Evolutionary conservation across 2,329 filamentous ascomycete species (phyloP).

Genomic region (Lecanicillium sp.): DNA sequence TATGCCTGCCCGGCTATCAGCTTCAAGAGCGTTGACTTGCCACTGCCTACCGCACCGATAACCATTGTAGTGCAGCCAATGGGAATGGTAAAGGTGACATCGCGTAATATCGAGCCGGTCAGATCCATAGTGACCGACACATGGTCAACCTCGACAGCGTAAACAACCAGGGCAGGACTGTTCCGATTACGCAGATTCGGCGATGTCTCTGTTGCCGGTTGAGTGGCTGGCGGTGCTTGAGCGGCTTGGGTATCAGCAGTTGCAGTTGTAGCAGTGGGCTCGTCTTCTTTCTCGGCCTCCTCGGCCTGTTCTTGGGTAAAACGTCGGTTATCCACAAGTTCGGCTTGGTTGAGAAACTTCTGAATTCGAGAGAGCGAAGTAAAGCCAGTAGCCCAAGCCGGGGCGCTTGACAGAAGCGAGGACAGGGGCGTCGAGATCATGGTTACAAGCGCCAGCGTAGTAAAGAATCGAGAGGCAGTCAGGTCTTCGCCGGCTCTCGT

Average conservation of each 20-base stretch:
- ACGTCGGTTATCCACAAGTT: background rate
- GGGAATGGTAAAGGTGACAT: background rate
- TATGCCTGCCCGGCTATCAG: slow-evolving; percentile 25
- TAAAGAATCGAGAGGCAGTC: background rate
- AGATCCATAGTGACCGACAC: background rate
- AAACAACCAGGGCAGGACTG: background rate
- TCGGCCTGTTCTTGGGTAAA: background rate
- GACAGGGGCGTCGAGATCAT: background rate
- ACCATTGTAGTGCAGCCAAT: slow-evolving; percentile 25
- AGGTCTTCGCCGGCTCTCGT: background rate
- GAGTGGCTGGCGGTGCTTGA: too few relatives aligned
- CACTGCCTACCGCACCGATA: slow-evolving; percentile 26
- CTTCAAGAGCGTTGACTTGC: slow-evolving; percentile 28
- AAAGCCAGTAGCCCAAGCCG: background rate
- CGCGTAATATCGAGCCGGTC: background rate
- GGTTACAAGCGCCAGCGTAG: background rate
- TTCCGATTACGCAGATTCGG: background rate
- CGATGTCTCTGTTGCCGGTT: too few relatives aligned
- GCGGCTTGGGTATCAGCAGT: too few relatives aligned
- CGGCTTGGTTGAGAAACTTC: background rate
- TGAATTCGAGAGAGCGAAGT: slow-evolving; percentile 7
- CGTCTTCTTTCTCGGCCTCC: background rate
- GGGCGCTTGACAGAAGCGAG: background rate
- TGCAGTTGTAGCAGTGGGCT: background rate
- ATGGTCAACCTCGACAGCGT: background rate